These are phyloP conservation scores for Metarhizium album DNA, from an alignment of 2,329 filamentous ascomycete genomes.

Conservation along the genomic window DNA sequence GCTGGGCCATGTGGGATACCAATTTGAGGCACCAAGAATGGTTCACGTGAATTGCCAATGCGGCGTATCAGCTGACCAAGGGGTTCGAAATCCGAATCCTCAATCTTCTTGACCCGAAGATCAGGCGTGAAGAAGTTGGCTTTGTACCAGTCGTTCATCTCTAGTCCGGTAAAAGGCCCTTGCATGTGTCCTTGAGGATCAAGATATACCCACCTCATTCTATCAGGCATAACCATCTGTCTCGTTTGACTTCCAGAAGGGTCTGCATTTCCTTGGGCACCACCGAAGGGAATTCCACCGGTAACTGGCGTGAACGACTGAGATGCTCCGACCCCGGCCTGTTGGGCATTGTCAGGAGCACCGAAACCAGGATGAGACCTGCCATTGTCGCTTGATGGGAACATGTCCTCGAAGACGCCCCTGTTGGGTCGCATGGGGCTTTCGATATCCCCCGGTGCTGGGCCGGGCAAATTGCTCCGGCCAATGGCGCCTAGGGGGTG, in stretches of 20 bases:
- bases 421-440: slow-evolving; percentile 47
- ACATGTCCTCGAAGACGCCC: slow-evolving; percentile 45
- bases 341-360: slow-evolving; percentile 26
- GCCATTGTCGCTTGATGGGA: slow-evolving; percentile 26
- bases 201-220: slow-evolving; percentile 97
- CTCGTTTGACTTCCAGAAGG: slow-evolving; percentile 60
- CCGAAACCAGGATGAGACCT: slow-evolving; percentile 26
- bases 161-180: slow-evolving; percentile 87
- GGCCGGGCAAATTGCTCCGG: slow-evolving; percentile 44
- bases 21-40: slow-evolving; percentile 94
- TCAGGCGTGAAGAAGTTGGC: slow-evolving; percentile 95
- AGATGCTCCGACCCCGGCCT: slow-evolving; percentile 20
- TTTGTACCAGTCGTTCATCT: slow-evolving; percentile 99
- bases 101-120: slow-evolving; percentile 85
- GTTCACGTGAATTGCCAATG: slow-evolving; percentile 94
- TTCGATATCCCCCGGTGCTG: slow-evolving; percentile 45
- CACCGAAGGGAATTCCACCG: slow-evolving; percentile 25
- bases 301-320: slow-evolving; percentile 26
- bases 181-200: slow-evolving; percentile 89
- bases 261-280: slow-evolving; percentile 27
- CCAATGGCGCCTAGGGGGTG: slow-evolving; percentile 59
- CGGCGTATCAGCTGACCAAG: slow-evolving; percentile 87
- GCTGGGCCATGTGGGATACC: slow-evolving; percentile 83
- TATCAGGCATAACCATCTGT: slow-evolving; percentile 97
- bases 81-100: slow-evolving; percentile 90